phyloP scores from a whole-genome alignment of 1,284 basidiomycete species.

The Crepidotus sp. region DNA sequence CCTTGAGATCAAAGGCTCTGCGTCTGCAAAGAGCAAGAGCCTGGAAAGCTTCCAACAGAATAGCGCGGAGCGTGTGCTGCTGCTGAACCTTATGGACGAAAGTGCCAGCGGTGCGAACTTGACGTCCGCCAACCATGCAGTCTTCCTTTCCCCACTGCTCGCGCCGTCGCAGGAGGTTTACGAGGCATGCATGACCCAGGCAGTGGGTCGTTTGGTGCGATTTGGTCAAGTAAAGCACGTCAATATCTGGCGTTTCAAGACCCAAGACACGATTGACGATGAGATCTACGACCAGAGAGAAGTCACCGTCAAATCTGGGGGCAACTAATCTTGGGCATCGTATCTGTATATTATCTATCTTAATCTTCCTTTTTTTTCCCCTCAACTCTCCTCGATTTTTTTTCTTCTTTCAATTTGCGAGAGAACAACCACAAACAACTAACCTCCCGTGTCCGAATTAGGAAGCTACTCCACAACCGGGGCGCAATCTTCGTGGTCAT shows the following conservation, averaged over 20 bases:
- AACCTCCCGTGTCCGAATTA: background rate
- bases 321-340: background rate
- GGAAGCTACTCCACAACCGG: background rate
- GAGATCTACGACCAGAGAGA: constrained; percentile 55
- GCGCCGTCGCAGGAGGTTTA: constrained; percentile 75
- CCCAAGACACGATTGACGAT: constrained; percentile 77
- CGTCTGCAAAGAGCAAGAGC: constrained; percentile 68
- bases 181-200: constrained; percentile 82
- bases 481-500: no score
- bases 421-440: background rate
- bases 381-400: no score
- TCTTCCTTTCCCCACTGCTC: constrained; percentile 88
- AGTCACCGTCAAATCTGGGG: background rate
- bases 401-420: background rate
- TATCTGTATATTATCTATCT: background rate
- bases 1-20: constrained; percentile 77
- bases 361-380: no score
- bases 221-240: constrained; percentile 82
- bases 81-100: constrained; percentile 90
- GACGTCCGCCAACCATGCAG: constrained; percentile 89
- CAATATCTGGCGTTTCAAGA: constrained; percentile 74
- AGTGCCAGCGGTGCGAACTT: constrained; percentile 90
- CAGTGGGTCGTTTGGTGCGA: constrained; percentile 79
- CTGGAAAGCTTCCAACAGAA: constrained; percentile 79
- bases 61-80: constrained; percentile 64